These are phyloP conservation scores for Syncephalastrum monosporum DNA, from an alignment of 371 early-diverging fungal genomes.

Conservation along the genomic window DNA sequence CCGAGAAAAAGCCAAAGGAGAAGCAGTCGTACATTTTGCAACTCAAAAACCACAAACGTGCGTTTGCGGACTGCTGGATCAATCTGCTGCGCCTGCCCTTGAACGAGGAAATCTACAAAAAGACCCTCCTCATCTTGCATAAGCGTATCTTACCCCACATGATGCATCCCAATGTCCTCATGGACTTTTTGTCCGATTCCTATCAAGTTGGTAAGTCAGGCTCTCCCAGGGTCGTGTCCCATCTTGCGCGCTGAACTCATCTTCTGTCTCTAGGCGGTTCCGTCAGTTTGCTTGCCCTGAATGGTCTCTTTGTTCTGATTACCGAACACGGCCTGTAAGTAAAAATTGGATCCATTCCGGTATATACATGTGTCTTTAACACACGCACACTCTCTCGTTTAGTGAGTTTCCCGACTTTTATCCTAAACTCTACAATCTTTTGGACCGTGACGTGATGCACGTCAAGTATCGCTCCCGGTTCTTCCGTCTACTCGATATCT, in stretches of 20 bases:
- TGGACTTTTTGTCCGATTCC: conserved; percentile 89
- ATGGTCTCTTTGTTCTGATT: conserved; percentile 91
- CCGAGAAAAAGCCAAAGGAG: conserved; percentile 24
- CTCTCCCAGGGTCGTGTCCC: neutral
- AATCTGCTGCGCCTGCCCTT: conserved; percentile 73
- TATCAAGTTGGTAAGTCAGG: conserved; percentile 69
- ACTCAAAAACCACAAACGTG: conserved; percentile 50
- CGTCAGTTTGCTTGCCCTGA: conserved; percentile 85
- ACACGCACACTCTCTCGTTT: conserved; percentile 4
- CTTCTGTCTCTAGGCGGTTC: conserved; percentile 60
- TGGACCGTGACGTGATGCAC: conserved; percentile 85
- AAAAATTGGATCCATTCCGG: neutral
- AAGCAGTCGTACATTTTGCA: conserved; percentile 39
- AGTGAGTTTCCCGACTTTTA: conserved; percentile 97
- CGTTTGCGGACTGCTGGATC: conserved; percentile 81
- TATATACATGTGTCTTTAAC: no score
- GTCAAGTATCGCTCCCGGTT: conserved; percentile 92
- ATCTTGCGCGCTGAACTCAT: neutral
- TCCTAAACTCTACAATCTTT: conserved; percentile 83
- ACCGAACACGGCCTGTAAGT: conserved; percentile 85
- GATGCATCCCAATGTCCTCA: conserved; percentile 72
- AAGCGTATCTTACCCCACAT: conserved; percentile 83
- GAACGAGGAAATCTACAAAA: conserved; percentile 72
- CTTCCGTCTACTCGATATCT: conserved; percentile 84
- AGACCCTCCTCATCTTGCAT: conserved; percentile 79